phyloP scores from a whole-genome alignment of 805 yeast genomes.

The Nakazawaea populi region DNA sequence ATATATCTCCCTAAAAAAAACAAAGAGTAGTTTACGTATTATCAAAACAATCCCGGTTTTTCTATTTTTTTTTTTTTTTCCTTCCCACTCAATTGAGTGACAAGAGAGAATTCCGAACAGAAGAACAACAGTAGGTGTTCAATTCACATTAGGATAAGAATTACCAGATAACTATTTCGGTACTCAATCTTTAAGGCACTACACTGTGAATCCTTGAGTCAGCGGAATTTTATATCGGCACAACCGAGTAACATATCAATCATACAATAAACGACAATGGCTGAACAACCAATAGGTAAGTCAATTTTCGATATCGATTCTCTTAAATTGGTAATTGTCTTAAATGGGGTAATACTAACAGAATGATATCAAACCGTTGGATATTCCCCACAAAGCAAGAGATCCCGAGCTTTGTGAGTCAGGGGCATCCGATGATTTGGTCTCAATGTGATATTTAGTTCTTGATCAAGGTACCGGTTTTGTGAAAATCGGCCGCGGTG shows the following conservation, averaged over 20 bases:
- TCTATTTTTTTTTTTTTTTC: not conserved
- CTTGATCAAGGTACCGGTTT: constrained; percentile 99
- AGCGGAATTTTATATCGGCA: too few relatives aligned
- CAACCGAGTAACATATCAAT: not conserved
- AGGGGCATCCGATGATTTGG: not conserved
- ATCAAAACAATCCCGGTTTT: not conserved
- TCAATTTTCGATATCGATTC: not conserved
- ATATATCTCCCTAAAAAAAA: too few relatives aligned
- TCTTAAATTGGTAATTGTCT: too few relatives aligned
- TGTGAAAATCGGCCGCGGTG: constrained; percentile 94
- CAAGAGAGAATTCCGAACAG: not conserved
- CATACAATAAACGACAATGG: constrained; percentile 1
- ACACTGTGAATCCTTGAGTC: too few relatives aligned
- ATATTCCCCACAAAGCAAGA: not conserved
- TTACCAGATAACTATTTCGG: too few relatives aligned
- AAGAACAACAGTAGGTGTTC: too few relatives aligned
- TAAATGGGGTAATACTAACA: not conserved
- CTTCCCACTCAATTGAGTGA: not conserved
- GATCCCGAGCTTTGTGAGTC: not conserved
- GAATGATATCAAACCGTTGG: not conserved
- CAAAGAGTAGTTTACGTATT: not conserved
- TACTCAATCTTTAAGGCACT: too few relatives aligned
- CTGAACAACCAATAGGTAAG: constrained; percentile 15
- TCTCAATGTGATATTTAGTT: constrained; percentile 35
- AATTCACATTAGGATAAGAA: too few relatives aligned